Evolutionary conservation across 768 basidiomycete species (phyloP).

Genomic region (Auricularia heimuer): DNA sequence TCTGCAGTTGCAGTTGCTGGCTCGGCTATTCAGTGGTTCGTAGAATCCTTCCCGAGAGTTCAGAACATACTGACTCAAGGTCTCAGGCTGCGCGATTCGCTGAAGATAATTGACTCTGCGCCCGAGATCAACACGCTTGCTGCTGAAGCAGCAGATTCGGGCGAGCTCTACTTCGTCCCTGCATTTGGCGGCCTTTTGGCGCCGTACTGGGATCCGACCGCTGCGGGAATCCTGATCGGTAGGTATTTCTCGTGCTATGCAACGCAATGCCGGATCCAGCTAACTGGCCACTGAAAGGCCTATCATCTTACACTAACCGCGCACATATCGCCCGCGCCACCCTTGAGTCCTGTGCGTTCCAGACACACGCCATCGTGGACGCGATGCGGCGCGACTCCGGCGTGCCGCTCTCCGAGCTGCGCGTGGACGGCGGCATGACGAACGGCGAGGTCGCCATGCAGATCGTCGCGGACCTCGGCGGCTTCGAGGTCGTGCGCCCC

Average conservation of each 20-base stretch:
- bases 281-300: slow-evolving; percentile 28
- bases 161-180: slow-evolving; percentile 93
- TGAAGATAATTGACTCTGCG: slow-evolving; percentile 72
- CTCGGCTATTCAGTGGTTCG: slow-evolving; percentile 83
- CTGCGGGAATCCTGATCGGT: slow-evolving; percentile 80
- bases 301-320: slow-evolving; percentile 83
- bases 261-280: background rate
- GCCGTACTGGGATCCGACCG: slow-evolving; percentile 94
- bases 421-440: slow-evolving; percentile 98
- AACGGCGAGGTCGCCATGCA: slow-evolving; percentile 86
- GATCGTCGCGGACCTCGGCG: slow-evolving; percentile 80
- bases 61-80: background rate
- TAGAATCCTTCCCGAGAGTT: background rate
- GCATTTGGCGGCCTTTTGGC: slow-evolving; percentile 94
- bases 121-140: slow-evolving; percentile 81
- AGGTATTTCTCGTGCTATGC: slow-evolving; percentile 9
- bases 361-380: slow-evolving; percentile 90
- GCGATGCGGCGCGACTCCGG: slow-evolving; percentile 91
- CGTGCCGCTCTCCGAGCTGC: slow-evolving; percentile 69
- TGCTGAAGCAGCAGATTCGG: slow-evolving; percentile 62
- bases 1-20: slow-evolving; percentile 81
- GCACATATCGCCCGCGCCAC: slow-evolving; percentile 92
- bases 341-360: slow-evolving; percentile 92
- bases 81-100: slow-evolving; percentile 75
- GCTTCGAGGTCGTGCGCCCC: slow-evolving; percentile 84